Evolutionary conservation across 2,329 filamentous ascomycete species (phyloP).

Genomic region (Ophiobolus disseminans): DNA sequence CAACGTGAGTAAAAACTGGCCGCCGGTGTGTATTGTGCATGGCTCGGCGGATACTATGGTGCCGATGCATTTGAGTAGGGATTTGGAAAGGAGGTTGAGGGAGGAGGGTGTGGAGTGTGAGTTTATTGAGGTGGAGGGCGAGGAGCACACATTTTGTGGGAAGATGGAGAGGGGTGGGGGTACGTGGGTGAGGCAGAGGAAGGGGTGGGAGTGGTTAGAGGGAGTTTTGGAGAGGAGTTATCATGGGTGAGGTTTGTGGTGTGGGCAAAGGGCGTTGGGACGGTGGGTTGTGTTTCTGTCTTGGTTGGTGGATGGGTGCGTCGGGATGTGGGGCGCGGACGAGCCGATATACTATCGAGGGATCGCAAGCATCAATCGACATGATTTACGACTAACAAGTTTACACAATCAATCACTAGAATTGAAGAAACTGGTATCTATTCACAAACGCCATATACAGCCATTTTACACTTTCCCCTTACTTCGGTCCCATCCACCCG

Average conservation of each 20-base stretch:
- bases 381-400: no score
- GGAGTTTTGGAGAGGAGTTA: not conserved
- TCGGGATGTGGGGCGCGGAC: constrained; percentile 2
- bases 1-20: constrained; percentile 12
- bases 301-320: not conserved
- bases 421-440: not conserved
- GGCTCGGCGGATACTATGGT: constrained; percentile 21
- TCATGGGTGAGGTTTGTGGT: not conserved
- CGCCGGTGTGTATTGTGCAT: constrained; percentile 23
- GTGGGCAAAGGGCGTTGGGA: not conserved
- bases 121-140: constrained; percentile 15
- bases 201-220: constrained; percentile 19
- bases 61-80: constrained; percentile 16
- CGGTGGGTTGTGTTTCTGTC: not conserved
- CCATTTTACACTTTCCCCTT: no score
- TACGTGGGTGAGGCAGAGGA: constrained; percentile 17
- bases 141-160: constrained; percentile 24
- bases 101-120: constrained; percentile 5
- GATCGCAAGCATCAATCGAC: not conserved
- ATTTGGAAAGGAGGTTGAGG: constrained; percentile 9
- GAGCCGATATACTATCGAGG: no score
- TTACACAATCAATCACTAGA: not conserved
- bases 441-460: no score
- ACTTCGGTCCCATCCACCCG: constrained; percentile 16
- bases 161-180: constrained; percentile 19